These are phyloP conservation scores for Massariosphaeria phaeospora DNA, from an alignment of 495 filamentous ascomycete species.

Conservation along the genomic window DNA sequence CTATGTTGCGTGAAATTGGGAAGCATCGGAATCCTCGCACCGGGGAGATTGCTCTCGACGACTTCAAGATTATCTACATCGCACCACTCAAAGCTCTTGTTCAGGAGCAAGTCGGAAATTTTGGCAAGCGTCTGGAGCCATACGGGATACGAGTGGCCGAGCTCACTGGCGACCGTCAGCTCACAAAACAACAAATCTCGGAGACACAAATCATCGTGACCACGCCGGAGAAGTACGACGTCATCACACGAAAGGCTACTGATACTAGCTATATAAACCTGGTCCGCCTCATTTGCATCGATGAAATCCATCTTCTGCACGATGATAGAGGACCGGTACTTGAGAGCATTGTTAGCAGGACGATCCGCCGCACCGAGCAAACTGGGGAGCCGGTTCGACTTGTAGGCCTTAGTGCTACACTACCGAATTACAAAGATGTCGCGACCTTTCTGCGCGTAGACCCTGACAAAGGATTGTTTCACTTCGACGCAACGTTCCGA, in stretches of 20 bases:
- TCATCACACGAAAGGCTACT: slow-evolving; percentile 96
- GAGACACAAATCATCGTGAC: slow-evolving; percentile 99
- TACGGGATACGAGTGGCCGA: slow-evolving; percentile 92
- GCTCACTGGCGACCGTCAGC: slow-evolving; percentile 92
- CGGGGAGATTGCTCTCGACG: slow-evolving; percentile 86
- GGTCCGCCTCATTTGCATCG: slow-evolving; percentile 89
- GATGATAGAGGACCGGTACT: slow-evolving; percentile 96
- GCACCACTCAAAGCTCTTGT: slow-evolving; percentile 92
- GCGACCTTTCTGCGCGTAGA: slow-evolving; percentile 94
- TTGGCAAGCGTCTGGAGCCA: slow-evolving; percentile 82
- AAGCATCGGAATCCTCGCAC: slow-evolving; percentile 83
- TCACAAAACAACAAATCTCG: slow-evolving; percentile 96
- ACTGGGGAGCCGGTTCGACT: slow-evolving; percentile 87
- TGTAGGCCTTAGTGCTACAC: slow-evolving; percentile 86
- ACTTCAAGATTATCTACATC: slow-evolving; percentile 97
- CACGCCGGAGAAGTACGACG: slow-evolving; percentile 98
- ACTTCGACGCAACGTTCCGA: slow-evolving; percentile 91
- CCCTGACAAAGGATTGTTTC: slow-evolving; percentile 77
- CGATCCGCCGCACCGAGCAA: slow-evolving; percentile 86
- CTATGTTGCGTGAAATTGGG: slow-evolving; percentile 92
- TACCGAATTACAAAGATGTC: slow-evolving; percentile 96
- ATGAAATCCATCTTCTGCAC: slow-evolving; percentile 96
- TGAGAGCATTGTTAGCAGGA: slow-evolving; percentile 93
- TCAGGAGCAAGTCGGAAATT: slow-evolving; percentile 95
- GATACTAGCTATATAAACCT: slow-evolving; percentile 96